Evolutionary conservation across 805 yeast genomes (phyloP), one percentile per base, ranked within the genome.

Genomic region (Lipomyces spencermartinsiae): DNA sequence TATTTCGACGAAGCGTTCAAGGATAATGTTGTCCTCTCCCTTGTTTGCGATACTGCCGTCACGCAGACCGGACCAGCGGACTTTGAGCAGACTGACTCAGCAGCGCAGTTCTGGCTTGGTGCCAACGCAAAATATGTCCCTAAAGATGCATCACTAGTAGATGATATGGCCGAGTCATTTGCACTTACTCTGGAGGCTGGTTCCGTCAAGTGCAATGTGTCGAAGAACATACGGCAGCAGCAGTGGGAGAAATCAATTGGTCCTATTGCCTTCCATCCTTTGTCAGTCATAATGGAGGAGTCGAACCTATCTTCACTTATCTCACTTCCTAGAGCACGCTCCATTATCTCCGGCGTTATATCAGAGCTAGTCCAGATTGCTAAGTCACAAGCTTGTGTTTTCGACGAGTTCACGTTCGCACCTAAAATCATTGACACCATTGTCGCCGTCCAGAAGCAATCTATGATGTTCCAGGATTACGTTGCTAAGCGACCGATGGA

Each of bases 1-100:
- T 88, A 89, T 14, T 79, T 88, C 22, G 78, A 85, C 63, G 77
- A 75, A n/a, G 80, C 80, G 16, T 88, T 80, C 73, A 90, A 90
- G 0, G 75, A 79, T 16, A 82, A 81, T 64, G 80, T 84, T 2
- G 81, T 86, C 2, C 75, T 89, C 4, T 88, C 91, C 0, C 91
- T 92, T 8, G 87, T 89, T 51, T 84, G 89, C 51, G 82, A 59
- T 22, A 58, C 71, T 6, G 34, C 62, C 5, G 62, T 71, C 37
- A 19, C 59, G 4, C 74, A 71, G 37, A 66, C 61, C 35, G 74
- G 72, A 4, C 67, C 74, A 22, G 69, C 71, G 4, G 74, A 71
- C 43, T 71, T 71, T 43, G 74, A 70, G 49, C 70, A 70, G n/a
- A 4, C 61, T 12, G 61, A 61, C 22, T 14, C 66, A 29, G 54